Evolutionary conservation across 495 filamentous ascomycete species (phyloP).

Genomic region (Xylaria venustula): DNA sequence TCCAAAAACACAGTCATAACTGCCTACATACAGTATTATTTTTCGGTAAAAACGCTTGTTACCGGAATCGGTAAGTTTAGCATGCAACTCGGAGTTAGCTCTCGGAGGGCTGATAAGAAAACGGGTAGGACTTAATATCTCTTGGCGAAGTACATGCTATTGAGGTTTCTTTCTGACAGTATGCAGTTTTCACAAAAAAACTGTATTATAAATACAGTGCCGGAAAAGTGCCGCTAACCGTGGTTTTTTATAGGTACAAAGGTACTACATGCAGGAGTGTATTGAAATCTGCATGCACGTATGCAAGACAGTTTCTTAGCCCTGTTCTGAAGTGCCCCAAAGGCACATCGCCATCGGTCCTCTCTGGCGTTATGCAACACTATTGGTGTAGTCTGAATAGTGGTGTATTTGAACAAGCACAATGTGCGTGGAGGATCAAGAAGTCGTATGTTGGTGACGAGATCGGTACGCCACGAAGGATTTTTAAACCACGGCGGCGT

Average conservation of each 20-base stretch:
- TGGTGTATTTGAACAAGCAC: not conserved
- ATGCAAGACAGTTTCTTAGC: slow-evolving; percentile 4
- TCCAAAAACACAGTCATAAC: not conserved
- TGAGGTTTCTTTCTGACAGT: not conserved
- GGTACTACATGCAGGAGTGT: too few relatives aligned
- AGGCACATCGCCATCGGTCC: not conserved
- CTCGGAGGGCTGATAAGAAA: not conserved
- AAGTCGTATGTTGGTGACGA: slow-evolving; percentile 4
- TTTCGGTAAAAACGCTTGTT: too few relatives aligned
- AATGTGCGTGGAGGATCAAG: not conserved
- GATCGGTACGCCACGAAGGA: not conserved
- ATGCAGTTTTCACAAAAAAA: not conserved
- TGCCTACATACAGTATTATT: too few relatives aligned
- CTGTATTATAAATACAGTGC: slow-evolving; percentile 3
- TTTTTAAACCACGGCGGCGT: too few relatives aligned
- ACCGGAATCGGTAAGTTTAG: not conserved
- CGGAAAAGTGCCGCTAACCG: too few relatives aligned
- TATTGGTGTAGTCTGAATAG: not conserved
- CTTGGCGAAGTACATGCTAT: not conserved
- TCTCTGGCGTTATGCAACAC: not conserved
- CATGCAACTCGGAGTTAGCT: not conserved
- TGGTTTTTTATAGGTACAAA: too few relatives aligned
- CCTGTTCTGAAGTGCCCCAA: not conserved
- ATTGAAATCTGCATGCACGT: not conserved
- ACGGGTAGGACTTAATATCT: not conserved